phyloP scores from a whole-genome alignment of 306 rosid genomes.

The Acacia crassicarpa region DNA sequence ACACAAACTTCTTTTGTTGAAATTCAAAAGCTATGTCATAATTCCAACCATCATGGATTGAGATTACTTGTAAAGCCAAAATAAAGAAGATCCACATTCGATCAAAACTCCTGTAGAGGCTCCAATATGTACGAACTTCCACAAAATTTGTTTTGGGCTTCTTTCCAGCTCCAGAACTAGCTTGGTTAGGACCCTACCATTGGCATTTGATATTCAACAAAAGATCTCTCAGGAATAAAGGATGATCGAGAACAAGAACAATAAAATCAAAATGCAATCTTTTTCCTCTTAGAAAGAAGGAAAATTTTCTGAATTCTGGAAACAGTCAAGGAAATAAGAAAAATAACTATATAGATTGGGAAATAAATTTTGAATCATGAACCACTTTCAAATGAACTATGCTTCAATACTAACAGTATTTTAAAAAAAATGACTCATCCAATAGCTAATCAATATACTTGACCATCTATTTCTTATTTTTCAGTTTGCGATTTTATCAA shows the following conservation, averaged over 20 bases:
- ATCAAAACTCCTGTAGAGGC: constrained; percentile 93
- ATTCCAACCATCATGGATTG: constrained; percentile 26
- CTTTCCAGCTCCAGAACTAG: constrained; percentile 60
- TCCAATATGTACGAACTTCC: constrained; percentile 92
- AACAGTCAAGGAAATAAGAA: not conserved
- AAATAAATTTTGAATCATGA: not conserved
- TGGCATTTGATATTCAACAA: constrained; percentile 29
- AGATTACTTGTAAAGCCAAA: constrained; percentile 88
- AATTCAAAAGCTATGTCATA: constrained; percentile 1
- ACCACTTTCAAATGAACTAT: not conserved
- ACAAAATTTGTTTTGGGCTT: constrained; percentile 95
- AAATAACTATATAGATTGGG: not conserved
- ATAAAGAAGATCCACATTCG: constrained; percentile 98
- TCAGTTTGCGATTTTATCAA: not conserved
- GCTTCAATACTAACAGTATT: not conserved
- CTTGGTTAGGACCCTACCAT: constrained; percentile 63
- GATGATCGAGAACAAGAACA: not conserved
- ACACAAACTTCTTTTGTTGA: constrained; percentile 15
- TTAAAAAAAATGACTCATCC: not conserved
- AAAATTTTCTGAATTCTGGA: not conserved
- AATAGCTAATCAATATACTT: not conserved
- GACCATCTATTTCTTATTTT: not conserved
- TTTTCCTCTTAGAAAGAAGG: not conserved
- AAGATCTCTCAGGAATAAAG: not conserved
- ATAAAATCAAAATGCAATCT: not conserved